Evolutionary conservation across 345 rosid species (phyloP).

Genomic region (Eucalyptus decipiens): DNA sequence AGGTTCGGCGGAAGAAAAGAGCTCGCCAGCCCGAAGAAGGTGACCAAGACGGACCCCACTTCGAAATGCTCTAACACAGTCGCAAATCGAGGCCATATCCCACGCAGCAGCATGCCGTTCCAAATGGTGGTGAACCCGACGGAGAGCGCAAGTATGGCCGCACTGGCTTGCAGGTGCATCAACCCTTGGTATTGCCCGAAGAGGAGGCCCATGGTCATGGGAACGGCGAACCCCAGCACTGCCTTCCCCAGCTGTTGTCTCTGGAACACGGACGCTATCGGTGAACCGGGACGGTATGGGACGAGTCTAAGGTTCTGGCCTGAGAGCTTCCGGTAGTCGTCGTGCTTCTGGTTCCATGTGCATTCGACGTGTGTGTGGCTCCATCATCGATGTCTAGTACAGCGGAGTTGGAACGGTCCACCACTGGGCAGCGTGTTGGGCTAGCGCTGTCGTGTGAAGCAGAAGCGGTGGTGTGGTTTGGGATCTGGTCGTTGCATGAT

Average conservation of each 20-base stretch:
- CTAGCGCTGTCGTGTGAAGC: no score
- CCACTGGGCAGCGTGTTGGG: no score
- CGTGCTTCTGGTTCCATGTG: no score
- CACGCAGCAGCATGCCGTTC: neutral
- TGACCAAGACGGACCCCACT: no score
- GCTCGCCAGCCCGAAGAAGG: neutral
- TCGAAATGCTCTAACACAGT: rapidly evolving
- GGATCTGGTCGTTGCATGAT: no score
- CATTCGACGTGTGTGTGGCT: no score
- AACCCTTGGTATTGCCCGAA: neutral
- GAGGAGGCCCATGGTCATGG: neutral
- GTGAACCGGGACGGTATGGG: rapidly evolving
- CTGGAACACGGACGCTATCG: neutral
- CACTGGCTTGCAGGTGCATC: neutral
- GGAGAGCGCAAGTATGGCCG: neutral
- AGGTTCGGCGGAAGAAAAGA: neutral
- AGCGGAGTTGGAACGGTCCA: no score
- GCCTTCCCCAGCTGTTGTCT: neutral
- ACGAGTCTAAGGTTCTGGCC: rapidly evolving
- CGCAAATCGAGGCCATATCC: neutral
- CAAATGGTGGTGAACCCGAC: neutral
- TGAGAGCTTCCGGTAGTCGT: rapidly evolving
- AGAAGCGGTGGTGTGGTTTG: no score
- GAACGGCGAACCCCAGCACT: neutral
- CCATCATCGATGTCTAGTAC: no score